Evolutionary conservation across 257 asterid species (phyloP).

Genomic region (Nicotiana benthamiana): DNA sequence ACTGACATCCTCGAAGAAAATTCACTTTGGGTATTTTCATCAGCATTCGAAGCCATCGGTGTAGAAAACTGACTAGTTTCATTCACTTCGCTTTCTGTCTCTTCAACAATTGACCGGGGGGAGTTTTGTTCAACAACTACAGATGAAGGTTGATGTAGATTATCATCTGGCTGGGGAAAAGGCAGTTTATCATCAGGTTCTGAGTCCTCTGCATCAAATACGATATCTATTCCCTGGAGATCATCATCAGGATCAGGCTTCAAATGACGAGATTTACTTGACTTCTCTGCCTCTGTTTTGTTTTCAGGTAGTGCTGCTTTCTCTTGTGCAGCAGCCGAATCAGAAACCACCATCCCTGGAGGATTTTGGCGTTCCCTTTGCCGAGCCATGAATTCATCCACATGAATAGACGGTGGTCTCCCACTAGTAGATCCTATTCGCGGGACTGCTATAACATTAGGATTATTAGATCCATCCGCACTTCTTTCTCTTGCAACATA

Average conservation of each 20-base stretch:
- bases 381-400: slow-evolving; percentile 96
- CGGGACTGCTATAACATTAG: slow-evolving; percentile 74
- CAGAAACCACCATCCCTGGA: slow-evolving; percentile 35
- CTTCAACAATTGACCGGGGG: slow-evolving; percentile 86
- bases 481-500: slow-evolving; percentile 90
- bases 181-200: slow-evolving; percentile 85
- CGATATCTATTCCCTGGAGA: slow-evolving; percentile 93
- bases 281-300: slow-evolving; percentile 44
- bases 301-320: slow-evolving; percentile 45
- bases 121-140: slow-evolving; percentile 50
- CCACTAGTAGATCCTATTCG: slow-evolving; percentile 77
- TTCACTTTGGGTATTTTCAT: slow-evolving; percentile 60
- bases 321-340: slow-evolving; percentile 38
- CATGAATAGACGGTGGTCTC: slow-evolving; percentile 90
- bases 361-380: slow-evolving; percentile 79
- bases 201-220: slow-evolving; percentile 90
- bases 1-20: slow-evolving; percentile 74
- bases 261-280: slow-evolving; percentile 46
- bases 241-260: slow-evolving; percentile 89
- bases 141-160: slow-evolving; percentile 44
- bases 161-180: slow-evolving; percentile 83
- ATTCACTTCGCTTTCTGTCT: slow-evolving; percentile 66
- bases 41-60: slow-evolving; percentile 45
- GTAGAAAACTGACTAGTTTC: slow-evolving; percentile 53
- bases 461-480: slow-evolving; percentile 60